phyloP scores from a whole-genome alignment of 2,329 filamentous ascomycete species.

The Pseudocercospora musae region DNA sequence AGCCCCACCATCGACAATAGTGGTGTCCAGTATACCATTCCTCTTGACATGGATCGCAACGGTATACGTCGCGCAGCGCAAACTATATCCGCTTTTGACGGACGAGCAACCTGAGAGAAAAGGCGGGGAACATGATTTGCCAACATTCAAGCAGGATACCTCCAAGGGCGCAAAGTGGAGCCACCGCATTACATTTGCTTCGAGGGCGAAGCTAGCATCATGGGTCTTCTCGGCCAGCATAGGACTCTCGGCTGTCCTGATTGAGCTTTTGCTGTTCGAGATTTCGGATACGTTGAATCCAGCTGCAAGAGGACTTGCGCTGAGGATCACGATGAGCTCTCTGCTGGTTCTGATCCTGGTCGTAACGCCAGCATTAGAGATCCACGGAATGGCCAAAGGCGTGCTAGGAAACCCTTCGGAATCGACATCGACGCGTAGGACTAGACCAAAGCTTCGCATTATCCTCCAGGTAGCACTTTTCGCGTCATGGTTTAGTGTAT shows the following conservation, averaged over 20 bases:
- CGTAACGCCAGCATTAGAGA: constrained; percentile 74
- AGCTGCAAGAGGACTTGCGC: constrained; percentile 62
- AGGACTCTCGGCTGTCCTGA: constrained; percentile 72
- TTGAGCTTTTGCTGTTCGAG: constrained; percentile 78
- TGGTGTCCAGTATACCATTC: constrained; percentile 67
- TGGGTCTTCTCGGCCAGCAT: constrained; percentile 73
- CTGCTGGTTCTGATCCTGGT: constrained; percentile 70
- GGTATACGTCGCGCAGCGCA: constrained; percentile 60
- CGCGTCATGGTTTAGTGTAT: constrained; percentile 64
- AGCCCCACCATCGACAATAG: constrained; percentile 47
- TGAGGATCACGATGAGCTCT: constrained; percentile 66
- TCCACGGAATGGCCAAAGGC: constrained; percentile 53
- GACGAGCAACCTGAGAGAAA: constrained; percentile 47
- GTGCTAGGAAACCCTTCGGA: constrained; percentile 60
- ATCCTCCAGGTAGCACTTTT: constrained; percentile 60
- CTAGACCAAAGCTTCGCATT: constrained; percentile 49
- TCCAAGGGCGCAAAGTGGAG: constrained; percentile 36
- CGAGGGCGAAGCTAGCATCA: constrained; percentile 39
- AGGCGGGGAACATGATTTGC: constrained; percentile 60
- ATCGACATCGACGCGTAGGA: constrained; percentile 57
- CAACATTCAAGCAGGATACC: constrained; percentile 53
- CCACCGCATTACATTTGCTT: constrained; percentile 21
- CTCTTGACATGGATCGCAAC: constrained; percentile 65
- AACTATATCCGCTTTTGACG: constrained; percentile 71
- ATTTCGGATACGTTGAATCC: constrained; percentile 72